phyloP scores from a whole-genome alignment of 176 grass and related monocot species.

The Ananas comosus region DNA sequence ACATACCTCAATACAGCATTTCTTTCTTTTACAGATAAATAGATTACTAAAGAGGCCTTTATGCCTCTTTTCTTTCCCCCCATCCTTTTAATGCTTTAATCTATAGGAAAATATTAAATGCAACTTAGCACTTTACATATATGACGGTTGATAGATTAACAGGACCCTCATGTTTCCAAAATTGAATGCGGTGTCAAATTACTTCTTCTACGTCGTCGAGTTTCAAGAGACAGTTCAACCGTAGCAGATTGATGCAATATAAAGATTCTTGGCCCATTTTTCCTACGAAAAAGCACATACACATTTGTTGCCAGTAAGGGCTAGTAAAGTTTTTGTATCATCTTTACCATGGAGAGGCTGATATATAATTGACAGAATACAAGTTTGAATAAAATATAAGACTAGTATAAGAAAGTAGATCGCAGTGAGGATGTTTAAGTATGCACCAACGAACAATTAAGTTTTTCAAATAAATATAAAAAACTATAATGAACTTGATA shows the following conservation, averaged over 20 bases:
- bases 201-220: conserved; percentile 1
- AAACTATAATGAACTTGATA: no score
- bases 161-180: conserved; percentile 22
- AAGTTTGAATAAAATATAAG: no score
- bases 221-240: conserved; percentile 74
- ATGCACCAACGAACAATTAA: no score
- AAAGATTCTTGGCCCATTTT: conserved; percentile 98
- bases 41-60: neutral
- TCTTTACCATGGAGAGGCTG: neutral
- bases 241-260: conserved; percentile 86
- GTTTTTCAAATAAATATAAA: no score
- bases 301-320: neutral
- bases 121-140: conserved; percentile 8
- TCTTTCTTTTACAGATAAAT: conserved; percentile 23
- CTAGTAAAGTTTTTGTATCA: neutral
- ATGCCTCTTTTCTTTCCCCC: neutral
- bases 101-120: neutral
- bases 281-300: conserved; percentile 45
- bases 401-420: no score
- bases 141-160: neutral
- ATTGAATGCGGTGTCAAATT: conserved; percentile 9
- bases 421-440: no score
- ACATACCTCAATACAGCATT: conserved; percentile 24
- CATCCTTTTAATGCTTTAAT: no score
- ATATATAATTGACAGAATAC: no score